These are phyloP conservation scores for Cutaneotrichosporon daszewskae DNA, from an alignment of 1,284 basidiomycete genomes.

Conservation along the genomic window DNA sequence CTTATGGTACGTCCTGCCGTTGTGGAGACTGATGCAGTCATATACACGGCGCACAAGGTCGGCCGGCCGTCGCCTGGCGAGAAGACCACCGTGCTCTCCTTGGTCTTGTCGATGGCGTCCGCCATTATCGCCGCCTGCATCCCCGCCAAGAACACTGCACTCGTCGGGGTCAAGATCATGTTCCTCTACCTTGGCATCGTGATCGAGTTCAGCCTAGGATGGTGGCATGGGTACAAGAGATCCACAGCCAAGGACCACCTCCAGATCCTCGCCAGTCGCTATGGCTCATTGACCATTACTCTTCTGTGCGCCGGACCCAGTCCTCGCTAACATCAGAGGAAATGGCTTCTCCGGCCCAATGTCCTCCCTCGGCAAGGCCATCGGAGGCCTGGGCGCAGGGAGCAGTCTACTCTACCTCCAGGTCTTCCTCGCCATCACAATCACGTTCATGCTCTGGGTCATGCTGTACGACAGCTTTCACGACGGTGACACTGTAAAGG, in stretches of 20 bases:
- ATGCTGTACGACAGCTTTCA: slow-evolving; percentile 28
- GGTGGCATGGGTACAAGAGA: not conserved
- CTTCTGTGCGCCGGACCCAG: slow-evolving; percentile 24
- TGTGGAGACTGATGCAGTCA: not conserved
- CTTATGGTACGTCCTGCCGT: not conserved
- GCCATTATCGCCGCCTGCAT: slow-evolving; percentile 16
- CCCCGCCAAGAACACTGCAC: slow-evolving; percentile 8
- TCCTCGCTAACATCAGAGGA: slow-evolving; percentile 1
- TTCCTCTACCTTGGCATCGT: slow-evolving; percentile 26
- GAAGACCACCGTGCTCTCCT: not conserved
- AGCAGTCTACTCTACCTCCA: slow-evolving; percentile 20
- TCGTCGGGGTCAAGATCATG: slow-evolving; percentile 20
- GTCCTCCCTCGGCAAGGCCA: slow-evolving; percentile 19
- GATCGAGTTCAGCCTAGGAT: slow-evolving; percentile 22
- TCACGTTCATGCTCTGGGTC: slow-evolving; percentile 27
- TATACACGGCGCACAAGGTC: not conserved
- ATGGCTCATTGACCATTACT: slow-evolving; percentile 31
- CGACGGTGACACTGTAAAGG: not conserved
- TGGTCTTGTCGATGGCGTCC: slow-evolving; percentile 12
- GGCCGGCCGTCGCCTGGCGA: not conserved
- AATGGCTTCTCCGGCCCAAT: slow-evolving; percentile 11
- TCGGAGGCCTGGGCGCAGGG: slow-evolving; percentile 18
- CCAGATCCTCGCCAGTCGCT: too few relatives aligned
- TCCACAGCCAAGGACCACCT: too few relatives aligned
- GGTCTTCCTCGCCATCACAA: slow-evolving; percentile 24